Evolutionary conservation across 2,329 filamentous ascomycete genomes (phyloP), one percentile per base, ranked within the genome.

Genomic region (Erysiphe pisi): DNA sequence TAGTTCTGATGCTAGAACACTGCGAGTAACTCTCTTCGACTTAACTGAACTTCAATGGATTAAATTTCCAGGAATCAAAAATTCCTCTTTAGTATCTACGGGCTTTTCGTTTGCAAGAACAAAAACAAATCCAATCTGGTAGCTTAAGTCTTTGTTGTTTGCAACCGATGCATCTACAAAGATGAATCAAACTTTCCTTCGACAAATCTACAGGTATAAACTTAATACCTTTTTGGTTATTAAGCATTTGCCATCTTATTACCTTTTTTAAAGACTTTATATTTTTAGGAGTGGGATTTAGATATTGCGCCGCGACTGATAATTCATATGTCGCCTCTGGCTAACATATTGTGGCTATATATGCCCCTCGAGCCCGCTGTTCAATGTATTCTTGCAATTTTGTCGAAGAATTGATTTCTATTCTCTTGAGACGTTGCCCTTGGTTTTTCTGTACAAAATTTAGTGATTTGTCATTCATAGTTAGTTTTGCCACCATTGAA

Each of bases 1-100:
- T 11, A 79, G n/a, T 45, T 79, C 68, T 11, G 43, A 78, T 20
- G 76, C 73, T 28, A 79, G 36, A 11, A 36, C 68, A 58, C 76
- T 78, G 12, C 71, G 22, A 1, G 75, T 79, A 45, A 79, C 77
- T 40, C 77, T 1, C 36, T 77, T 78, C 4, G 3, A 68, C 12
- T 68, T 68, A 1, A 36, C 40, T 1, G 61, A 68, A 9, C 14
- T 68, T 25, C 61, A 68, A 36, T 31, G 25, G 31, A 68, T 18
- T 16, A 68, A 36, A 36, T 36, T 36, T 2, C 31, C 31, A 36
- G 1, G 6, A 36, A 36, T 36, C 6, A 6, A 36, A 36, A 36
- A 36, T 2, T 36, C 6, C 6, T 36, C 31, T 6, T n/a, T n/a
- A n/a, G n/a, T n/a, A n/a, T 36, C 31, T 6, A 6, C 31, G 31